Evolutionary conservation across 202 grass and related monocot species (phyloP).

Genomic region (Brachypodium distachyon): DNA sequence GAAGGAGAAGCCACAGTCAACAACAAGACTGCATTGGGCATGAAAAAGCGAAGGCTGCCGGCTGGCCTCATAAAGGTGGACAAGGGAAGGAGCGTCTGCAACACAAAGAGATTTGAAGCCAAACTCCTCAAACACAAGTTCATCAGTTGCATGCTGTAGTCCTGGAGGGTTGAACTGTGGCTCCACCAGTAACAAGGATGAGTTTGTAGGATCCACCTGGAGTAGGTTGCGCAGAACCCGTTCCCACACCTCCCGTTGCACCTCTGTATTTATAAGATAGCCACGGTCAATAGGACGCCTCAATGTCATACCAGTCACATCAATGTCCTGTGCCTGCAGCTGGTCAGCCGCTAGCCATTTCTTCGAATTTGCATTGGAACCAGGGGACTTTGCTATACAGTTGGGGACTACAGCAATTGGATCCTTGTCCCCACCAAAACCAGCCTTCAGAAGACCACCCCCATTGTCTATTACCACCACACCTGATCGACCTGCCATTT

Average conservation of each 20-base stretch:
- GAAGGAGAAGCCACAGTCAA: conserved; percentile 94
- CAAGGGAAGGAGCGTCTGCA: conserved; percentile 83
- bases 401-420: conserved; percentile 74
- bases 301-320: conserved; percentile 68
- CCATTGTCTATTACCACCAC: conserved; percentile 95
- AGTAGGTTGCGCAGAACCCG: conserved; percentile 56
- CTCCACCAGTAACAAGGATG: conserved; percentile 79
- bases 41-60: conserved; percentile 18
- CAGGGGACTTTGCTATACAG: conserved; percentile 54
- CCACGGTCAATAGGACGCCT: conserved; percentile 87
- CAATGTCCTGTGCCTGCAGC: conserved; percentile 59
- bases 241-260: conserved; percentile 86
- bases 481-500: conserved; percentile 29
- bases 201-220: conserved; percentile 43
- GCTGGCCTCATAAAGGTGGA: conserved; percentile 79
- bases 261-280: conserved; percentile 82
- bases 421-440: conserved; percentile 76
- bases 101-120: conserved; percentile 71
- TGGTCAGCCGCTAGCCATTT: conserved; percentile 87
- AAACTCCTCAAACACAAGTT: conserved; percentile 90
- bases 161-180: conserved; percentile 75
- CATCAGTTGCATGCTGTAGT: conserved; percentile 66
- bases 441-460: conserved; percentile 84
- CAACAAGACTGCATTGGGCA: conserved; percentile 70
- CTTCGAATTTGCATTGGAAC: conserved; percentile 30